phyloP scores from a whole-genome alignment of 176 grass and related monocot species.

The Aegilops longissima region DNA sequence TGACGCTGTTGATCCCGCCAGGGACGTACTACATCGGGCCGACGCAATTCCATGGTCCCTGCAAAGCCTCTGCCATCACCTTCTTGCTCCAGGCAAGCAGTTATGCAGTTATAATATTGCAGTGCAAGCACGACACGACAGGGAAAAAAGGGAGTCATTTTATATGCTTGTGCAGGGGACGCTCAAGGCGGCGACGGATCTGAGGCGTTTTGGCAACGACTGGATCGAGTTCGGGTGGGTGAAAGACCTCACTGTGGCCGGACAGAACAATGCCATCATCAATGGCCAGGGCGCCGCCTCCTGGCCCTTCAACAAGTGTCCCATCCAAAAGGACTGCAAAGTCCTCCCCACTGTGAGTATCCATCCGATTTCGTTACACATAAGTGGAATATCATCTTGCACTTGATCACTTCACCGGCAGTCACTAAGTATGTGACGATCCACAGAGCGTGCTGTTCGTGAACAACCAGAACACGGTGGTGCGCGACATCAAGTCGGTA shows the following conservation, averaged over 20 bases:
- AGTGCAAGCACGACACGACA: background rate
- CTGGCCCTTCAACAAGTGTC: conserved; percentile 69
- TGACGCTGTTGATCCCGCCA: conserved; percentile 8
- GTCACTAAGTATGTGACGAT: background rate
- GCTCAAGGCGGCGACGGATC: conserved; percentile 49
- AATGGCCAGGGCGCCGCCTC: conserved; percentile 67
- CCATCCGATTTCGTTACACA: background rate
- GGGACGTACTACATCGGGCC: conserved; percentile 45
- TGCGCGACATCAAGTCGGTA: conserved; percentile 49
- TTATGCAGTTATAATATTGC: background rate
- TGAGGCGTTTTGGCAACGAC: conserved; percentile 48
- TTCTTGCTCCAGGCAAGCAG: conserved; percentile 48
- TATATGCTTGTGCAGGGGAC: conserved; percentile 36
- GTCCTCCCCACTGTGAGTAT: conserved; percentile 62
- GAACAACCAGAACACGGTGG: conserved; percentile 49
- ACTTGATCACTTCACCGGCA: background rate
- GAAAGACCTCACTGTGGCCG: conserved; percentile 39
- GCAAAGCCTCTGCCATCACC: conserved; percentile 44
- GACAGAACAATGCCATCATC: conserved; percentile 36
- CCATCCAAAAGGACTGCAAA: conserved; percentile 59
- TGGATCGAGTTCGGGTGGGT: conserved; percentile 70
- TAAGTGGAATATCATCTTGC: background rate
- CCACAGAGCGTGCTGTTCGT: conserved; percentile 44
- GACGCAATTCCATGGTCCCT: conserved; percentile 53
- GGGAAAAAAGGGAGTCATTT: background rate